Conservation (phyloP, 345 rosid species). For the Acer saccharum region DNA sequence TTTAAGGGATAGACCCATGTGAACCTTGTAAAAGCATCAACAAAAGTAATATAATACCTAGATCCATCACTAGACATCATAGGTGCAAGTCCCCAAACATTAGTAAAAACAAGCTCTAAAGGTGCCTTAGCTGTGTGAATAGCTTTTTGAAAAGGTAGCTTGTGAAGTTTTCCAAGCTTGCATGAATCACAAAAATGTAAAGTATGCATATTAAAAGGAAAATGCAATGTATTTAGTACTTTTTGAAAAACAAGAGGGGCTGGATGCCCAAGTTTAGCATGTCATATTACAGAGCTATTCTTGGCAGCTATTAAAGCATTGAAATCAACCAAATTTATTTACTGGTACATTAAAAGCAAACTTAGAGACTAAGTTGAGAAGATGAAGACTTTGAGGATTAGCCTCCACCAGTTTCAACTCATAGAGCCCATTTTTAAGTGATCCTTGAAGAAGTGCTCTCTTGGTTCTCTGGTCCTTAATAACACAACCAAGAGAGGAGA, state of each 20-base stretch:
- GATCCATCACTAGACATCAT: not conserved
- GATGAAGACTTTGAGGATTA: not conserved
- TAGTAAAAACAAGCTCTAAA: not conserved
- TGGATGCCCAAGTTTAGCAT: too few species aligned
- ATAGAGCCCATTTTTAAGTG: too few species aligned
- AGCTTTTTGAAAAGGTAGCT: not conserved
- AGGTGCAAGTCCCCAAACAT: not conserved
- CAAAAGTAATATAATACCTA: not conserved
- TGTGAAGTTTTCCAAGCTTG: not conserved
- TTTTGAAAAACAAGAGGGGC: too few species aligned
- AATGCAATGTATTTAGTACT: too few species aligned
- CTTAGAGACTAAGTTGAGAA: not conserved
- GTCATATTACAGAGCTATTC: too few species aligned
- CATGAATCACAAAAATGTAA: not conserved
- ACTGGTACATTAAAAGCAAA: not conserved
- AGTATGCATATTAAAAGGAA: not conserved
- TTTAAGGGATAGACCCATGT: not conserved
- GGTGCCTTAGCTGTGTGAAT: too few species aligned
- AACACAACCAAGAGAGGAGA: not conserved
- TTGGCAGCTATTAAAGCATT: too few species aligned
- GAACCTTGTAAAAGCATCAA: not conserved
- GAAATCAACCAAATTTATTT: too few species aligned
- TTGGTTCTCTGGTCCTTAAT: not conserved
- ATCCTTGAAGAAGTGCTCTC: not conserved
- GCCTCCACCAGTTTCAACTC: not conserved